These are phyloP conservation scores for Aspergillus asperescens DNA, from an alignment of 495 filamentous ascomycete species.

Conservation along the genomic window DNA sequence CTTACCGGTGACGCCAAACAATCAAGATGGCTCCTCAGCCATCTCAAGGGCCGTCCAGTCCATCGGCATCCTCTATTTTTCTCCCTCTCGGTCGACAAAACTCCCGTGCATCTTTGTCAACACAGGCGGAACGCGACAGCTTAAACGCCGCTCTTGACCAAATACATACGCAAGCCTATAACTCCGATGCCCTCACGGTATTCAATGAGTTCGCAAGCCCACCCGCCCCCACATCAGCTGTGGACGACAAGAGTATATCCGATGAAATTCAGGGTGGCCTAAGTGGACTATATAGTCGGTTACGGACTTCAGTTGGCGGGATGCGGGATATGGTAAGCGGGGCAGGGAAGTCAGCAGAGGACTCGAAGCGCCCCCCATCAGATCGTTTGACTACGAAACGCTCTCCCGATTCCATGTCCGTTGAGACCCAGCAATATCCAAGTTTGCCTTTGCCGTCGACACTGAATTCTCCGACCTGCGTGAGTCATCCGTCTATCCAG, in stretches of 20 bases:
- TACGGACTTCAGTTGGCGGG: slow-evolving; percentile 71
- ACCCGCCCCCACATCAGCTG: slow-evolving; percentile 41
- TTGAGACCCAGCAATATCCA: slow-evolving; percentile 26
- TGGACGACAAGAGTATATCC: slow-evolving; percentile 62
- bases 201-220: slow-evolving; percentile 75
- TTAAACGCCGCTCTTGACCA: slow-evolving; percentile 71
- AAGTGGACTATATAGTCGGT: slow-evolving; percentile 76
- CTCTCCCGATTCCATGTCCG: slow-evolving; percentile 16
- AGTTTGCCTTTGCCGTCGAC: slow-evolving; percentile 36
- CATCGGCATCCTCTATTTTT: slow-evolving; percentile 40
- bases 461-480: slow-evolving; percentile 37
- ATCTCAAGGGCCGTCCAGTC: slow-evolving; percentile 35
- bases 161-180: slow-evolving; percentile 78
- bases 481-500: slow-evolving; percentile 27
- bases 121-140: slow-evolving; percentile 61
- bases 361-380: slow-evolving; percentile 23
- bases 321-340: slow-evolving; percentile 54
- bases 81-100: slow-evolving; percentile 45
- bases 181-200: slow-evolving; percentile 71
- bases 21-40: slow-evolving; percentile 38
- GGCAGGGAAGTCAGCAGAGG: slow-evolving; percentile 31
- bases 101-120: slow-evolving; percentile 60
- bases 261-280: slow-evolving; percentile 76
- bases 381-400: slow-evolving; percentile 30
- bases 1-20: background rate